Conservation (phyloP, 2,329 filamentous ascomycete species). For the Hirsutella minnesotensis region DNA sequence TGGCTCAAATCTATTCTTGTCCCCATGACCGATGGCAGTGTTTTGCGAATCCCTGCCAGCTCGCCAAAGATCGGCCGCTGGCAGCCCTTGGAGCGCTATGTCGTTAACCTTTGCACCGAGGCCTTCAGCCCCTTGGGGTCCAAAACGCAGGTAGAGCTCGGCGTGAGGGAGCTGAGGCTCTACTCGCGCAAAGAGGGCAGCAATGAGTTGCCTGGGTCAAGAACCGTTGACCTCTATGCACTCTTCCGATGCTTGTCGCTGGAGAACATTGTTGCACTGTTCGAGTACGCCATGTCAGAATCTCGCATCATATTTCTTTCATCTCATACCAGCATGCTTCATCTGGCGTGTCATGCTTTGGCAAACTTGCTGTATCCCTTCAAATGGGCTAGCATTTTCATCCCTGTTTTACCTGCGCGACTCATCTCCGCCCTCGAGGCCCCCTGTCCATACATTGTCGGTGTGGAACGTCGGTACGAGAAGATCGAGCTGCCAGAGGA, state of each 20-base stretch:
- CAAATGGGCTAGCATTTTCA: slow-evolving; percentile 89
- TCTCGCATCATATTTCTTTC: slow-evolving; percentile 93
- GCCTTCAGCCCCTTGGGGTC: slow-evolving; percentile 86
- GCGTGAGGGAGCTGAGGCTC: slow-evolving; percentile 76
- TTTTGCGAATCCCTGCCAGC: slow-evolving; percentile 73
- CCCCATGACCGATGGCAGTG: slow-evolving; percentile 81
- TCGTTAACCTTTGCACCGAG: slow-evolving; percentile 92
- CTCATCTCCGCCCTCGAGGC: slow-evolving; percentile 85
- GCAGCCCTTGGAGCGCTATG: slow-evolving; percentile 93
- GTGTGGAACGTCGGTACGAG: slow-evolving; percentile 86
- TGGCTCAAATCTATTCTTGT: slow-evolving; percentile 92
- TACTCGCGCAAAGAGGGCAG: slow-evolving; percentile 86
- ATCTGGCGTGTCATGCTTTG: slow-evolving; percentile 82
- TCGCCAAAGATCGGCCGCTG: slow-evolving; percentile 87
- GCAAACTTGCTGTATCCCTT: slow-evolving; percentile 78
- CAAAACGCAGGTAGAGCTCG: slow-evolving; percentile 89
- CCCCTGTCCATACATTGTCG: slow-evolving; percentile 93
- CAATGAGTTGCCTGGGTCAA: slow-evolving; percentile 86
- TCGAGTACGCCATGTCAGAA: slow-evolving; percentile 87
- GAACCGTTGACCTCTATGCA: slow-evolving; percentile 85
- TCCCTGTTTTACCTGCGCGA: slow-evolving; percentile 78
- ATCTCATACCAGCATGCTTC: slow-evolving; percentile 91
- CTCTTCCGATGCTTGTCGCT: slow-evolving; percentile 83
- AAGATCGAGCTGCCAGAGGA: slow-evolving; percentile 79
- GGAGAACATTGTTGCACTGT: slow-evolving; percentile 81